Conservation (phyloP, 1,139 yeast genomes). For the Meyerozyma athensensis region DNA sequence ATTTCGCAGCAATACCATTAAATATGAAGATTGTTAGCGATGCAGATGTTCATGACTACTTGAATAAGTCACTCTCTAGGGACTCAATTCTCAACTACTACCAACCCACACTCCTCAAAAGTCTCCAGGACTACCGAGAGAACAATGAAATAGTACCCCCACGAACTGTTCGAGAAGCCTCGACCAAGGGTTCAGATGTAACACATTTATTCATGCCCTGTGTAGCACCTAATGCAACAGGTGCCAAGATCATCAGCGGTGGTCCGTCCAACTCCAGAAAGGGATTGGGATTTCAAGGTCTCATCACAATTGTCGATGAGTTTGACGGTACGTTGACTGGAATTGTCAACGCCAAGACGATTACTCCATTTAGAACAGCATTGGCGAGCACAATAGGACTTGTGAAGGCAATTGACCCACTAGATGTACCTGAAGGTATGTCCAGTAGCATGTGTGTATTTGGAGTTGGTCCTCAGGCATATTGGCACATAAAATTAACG, state of each 20-base stretch:
- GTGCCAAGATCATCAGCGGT: constrained; percentile 48
- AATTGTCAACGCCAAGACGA: constrained; percentile 51
- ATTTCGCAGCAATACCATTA: background rate
- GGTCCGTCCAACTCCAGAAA: constrained; percentile 31
- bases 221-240: constrained; percentile 42
- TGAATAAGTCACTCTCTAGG: constrained; percentile 15
- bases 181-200: constrained; percentile 26
- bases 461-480: constrained; percentile 67
- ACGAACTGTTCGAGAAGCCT: constrained; percentile 25
- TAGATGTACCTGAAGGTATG: background rate
- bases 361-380: constrained; percentile 70
- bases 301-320: constrained; percentile 47
- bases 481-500: constrained; percentile 56
- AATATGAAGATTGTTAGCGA: constrained; percentile 31
- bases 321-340: constrained; percentile 49
- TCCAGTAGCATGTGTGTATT: constrained; percentile 32
- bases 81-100: constrained; percentile 19
- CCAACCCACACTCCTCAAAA: constrained; percentile 25
- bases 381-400: constrained; percentile 51
- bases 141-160: constrained; percentile 31
- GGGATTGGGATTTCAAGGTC: constrained; percentile 48
- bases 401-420: constrained; percentile 26
- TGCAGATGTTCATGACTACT: constrained; percentile 15
- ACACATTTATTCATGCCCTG: constrained; percentile 66
- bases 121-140: constrained; percentile 18